Conservation (phyloP, 164 flowering plant species). For the Sextonia rubra region DNA sequence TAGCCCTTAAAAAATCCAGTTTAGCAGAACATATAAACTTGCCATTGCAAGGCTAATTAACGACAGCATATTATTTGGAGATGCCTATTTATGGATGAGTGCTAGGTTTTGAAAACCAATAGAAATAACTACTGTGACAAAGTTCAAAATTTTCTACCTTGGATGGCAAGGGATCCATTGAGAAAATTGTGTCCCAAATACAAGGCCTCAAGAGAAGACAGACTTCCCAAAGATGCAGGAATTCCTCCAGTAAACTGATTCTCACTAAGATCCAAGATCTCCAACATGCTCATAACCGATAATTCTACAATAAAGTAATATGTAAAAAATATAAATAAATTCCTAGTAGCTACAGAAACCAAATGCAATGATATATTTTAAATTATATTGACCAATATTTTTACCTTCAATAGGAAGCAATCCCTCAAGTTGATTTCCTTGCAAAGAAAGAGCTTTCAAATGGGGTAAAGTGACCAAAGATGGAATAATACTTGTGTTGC, state of each 20-base stretch:
- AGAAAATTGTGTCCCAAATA: neutral
- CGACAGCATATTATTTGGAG: no score
- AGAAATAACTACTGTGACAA: neutral
- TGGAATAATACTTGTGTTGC: neutral
- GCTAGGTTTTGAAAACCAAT: no score
- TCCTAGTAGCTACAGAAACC: neutral
- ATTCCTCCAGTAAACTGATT: constrained; percentile 2
- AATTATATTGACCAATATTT: neutral
- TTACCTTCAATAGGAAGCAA: constrained; percentile 1
- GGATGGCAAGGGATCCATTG: constrained; percentile 9
- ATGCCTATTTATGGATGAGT: no score
- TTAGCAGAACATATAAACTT: neutral
- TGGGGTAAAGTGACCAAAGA: neutral
- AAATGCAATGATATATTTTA: neutral
- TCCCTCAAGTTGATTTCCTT: neutral
- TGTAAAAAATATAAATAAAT: neutral
- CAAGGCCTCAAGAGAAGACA: constrained; percentile 7
- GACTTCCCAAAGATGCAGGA: neutral
- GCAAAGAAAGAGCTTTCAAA: neutral
- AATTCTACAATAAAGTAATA: neutral
- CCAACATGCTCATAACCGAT: neutral
- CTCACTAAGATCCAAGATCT: constrained; percentile 8
- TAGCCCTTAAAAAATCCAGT: no score
- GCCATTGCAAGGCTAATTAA: no score
- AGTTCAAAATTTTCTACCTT: constrained; percentile 3